Evolutionary conservation across 192 early-diverging fungal species (phyloP).

Genomic region (Funneliformis geosporum): DNA sequence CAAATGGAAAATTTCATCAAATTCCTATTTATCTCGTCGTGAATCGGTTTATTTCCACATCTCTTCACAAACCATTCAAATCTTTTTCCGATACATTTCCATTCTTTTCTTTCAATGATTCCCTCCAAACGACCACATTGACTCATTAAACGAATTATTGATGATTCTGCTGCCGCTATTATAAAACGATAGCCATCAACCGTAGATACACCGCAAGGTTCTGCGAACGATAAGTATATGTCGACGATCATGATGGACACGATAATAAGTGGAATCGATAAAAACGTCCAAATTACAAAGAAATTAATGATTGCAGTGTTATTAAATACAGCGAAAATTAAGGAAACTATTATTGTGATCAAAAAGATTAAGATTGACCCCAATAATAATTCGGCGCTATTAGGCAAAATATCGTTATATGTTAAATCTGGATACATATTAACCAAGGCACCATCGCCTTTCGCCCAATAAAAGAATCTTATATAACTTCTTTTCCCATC

Average conservation of each 20-base stretch:
- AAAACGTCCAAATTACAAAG: neutral
- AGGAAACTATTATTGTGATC: neutral
- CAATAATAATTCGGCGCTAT: neutral
- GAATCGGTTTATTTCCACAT: neutral
- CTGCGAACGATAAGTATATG: neutral
- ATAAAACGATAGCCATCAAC: neutral
- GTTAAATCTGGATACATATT: neutral
- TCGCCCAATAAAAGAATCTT: constrained; percentile 5
- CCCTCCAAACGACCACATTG: neutral
- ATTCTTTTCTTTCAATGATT: neutral
- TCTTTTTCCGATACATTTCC: neutral
- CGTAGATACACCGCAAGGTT: too few species aligned
- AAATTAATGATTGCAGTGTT: neutral
- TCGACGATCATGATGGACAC: neutral
- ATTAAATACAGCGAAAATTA: neutral
- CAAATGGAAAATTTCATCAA: neutral
- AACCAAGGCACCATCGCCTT: constrained; percentile 14
- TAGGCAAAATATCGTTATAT: neutral
- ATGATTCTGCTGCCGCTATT: neutral
- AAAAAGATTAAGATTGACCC: neutral
- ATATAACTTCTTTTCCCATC: neutral
- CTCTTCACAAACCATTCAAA: neutral
- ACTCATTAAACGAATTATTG: neutral
- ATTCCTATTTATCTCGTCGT: neutral
- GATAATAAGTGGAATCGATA: neutral